Evolutionary conservation across 192 early-diverging fungal species (phyloP).

Genomic region (Coemansia erecta): DNA sequence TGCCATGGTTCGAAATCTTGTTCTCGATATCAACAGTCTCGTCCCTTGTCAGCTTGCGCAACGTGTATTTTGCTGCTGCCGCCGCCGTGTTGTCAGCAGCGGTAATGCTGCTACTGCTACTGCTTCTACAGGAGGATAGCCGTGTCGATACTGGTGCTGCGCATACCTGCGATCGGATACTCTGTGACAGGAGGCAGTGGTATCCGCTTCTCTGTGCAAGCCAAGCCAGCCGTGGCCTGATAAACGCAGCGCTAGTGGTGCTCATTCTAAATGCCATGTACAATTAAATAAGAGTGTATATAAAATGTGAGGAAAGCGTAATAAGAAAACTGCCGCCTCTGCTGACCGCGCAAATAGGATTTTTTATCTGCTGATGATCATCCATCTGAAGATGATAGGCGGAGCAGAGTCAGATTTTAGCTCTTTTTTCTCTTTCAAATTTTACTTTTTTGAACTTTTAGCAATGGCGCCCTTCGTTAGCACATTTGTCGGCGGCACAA

Average conservation of each 20-base stretch:
- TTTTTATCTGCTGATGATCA: background rate
- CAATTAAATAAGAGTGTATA: background rate
- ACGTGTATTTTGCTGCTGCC: constrained; percentile 23
- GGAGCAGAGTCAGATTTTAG: background rate
- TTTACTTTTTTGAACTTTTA: background rate
- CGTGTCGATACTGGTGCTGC: background rate
- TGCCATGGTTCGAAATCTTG: constrained; percentile 26
- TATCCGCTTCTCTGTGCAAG: background rate
- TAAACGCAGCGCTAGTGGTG: background rate
- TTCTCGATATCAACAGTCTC: constrained; percentile 20
- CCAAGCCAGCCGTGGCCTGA: background rate
- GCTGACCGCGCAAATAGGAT: background rate
- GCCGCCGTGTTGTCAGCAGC: background rate
- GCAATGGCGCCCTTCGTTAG: constrained; percentile 30
- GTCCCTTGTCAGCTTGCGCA: constrained; percentile 31
- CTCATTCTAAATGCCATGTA: background rate
- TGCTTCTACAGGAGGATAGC: background rate
- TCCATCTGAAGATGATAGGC: background rate
- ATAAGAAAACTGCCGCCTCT: too few relatives aligned
- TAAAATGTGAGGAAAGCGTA: too few relatives aligned
- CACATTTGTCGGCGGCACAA: constrained; percentile 33
- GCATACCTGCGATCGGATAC: background rate
- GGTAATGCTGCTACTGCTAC: constrained; percentile 1
- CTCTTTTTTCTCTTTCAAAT: background rate
- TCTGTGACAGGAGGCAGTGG: background rate